These are phyloP conservation scores for Gyromitra esculenta DNA, from an alignment of 2,329 filamentous ascomycete genomes.

Conservation along the genomic window DNA sequence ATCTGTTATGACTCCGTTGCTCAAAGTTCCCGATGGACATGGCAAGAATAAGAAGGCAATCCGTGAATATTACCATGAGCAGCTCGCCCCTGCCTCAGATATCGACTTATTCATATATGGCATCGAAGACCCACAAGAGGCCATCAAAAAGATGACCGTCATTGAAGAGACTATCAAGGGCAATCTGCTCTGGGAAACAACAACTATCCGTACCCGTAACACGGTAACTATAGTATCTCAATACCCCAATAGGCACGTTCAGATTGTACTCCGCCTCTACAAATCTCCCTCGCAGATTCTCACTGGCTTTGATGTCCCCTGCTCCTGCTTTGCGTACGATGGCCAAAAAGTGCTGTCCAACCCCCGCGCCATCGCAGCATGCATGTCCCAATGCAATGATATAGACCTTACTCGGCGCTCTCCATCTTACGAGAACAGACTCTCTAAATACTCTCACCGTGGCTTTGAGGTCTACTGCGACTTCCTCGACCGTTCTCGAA, in stretches of 20 bases:
- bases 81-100: slow-evolving; percentile 82
- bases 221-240: slow-evolving; percentile 86
- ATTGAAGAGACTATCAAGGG: slow-evolving; percentile 81
- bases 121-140: slow-evolving; percentile 75
- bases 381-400: slow-evolving; percentile 82
- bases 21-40: slow-evolving; percentile 74
- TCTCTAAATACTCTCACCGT: slow-evolving; percentile 84
- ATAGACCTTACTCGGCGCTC: slow-evolving; percentile 81
- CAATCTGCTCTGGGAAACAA: slow-evolving; percentile 82
- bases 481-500: slow-evolving; percentile 74
- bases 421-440: slow-evolving; percentile 82
- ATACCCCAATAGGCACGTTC: slow-evolving; percentile 81
- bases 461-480: slow-evolving; percentile 88
- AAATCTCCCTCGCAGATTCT: slow-evolving; percentile 84
- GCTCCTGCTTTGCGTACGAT: slow-evolving; percentile 79
- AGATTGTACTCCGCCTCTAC: slow-evolving; percentile 87
- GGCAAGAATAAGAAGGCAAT: slow-evolving; percentile 71
- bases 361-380: slow-evolving; percentile 79
- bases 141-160: slow-evolving; percentile 82
- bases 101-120: slow-evolving; percentile 88
- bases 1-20: slow-evolving; percentile 79
- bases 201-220: slow-evolving; percentile 85
- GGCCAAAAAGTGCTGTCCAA: slow-evolving; percentile 81
- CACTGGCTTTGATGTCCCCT: slow-evolving; percentile 88
- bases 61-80: slow-evolving; percentile 81